These are phyloP conservation scores for Puccinia coronata DNA, from an alignment of 1,284 basidiomycete species.

Conservation along the genomic window DNA sequence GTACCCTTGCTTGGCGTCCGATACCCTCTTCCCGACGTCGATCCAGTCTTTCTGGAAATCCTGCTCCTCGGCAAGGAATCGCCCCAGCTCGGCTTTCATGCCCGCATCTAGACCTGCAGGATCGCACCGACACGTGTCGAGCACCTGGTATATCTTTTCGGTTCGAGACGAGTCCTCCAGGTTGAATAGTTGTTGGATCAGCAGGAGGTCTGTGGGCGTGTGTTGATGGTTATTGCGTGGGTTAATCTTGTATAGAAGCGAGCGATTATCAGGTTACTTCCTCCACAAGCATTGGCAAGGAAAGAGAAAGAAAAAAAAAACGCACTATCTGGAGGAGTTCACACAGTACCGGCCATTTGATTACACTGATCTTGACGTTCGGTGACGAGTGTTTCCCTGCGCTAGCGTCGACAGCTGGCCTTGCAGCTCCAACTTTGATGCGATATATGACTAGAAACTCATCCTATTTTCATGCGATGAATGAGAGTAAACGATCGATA, in stretches of 20 bases:
- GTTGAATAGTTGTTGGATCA: constrained; percentile 11
- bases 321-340: constrained; percentile 3
- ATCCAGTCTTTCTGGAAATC: constrained; percentile 35
- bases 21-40: not conserved
- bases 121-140: not conserved
- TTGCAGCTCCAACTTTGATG: not conserved
- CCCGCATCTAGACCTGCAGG: constrained; percentile 13
- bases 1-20: constrained; percentile 31
- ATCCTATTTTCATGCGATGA: constrained; percentile 15
- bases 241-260: not conserved
- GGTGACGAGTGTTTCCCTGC: not conserved
- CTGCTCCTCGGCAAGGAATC: not conserved
- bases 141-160: constrained; percentile 7
- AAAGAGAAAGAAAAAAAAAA: not conserved
- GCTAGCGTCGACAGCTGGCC: not conserved
- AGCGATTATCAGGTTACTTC: too few species aligned
- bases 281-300: not conserved
- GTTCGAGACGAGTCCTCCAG: not conserved
- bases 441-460: constrained; percentile 35
- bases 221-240: not conserved
- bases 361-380: constrained; percentile 12
- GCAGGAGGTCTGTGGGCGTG: not conserved
- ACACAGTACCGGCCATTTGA: not conserved
- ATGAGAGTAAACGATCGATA: not conserved
- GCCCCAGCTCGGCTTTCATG: not conserved